phyloP scores from a whole-genome alignment of 2,329 filamentous ascomycete genomes.

The Calonectria montana region DNA sequence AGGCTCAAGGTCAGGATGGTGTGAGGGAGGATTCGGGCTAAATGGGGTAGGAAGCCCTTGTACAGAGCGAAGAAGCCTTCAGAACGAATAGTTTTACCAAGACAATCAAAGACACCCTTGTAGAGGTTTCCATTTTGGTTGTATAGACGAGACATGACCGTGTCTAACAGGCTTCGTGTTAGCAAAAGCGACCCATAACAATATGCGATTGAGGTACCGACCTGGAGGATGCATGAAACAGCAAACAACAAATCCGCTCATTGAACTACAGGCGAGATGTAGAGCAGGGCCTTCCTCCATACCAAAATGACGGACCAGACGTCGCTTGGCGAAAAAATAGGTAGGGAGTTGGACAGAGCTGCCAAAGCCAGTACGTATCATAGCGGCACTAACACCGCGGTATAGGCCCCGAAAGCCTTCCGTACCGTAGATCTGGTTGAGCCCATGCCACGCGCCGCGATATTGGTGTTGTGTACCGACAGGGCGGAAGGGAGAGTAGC shows the following conservation, averaged over 20 bases:
- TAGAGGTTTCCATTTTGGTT: constrained; percentile 99
- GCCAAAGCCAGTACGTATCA: constrained; percentile 95
- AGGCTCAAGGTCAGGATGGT: constrained; percentile 93
- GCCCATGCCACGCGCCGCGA: constrained; percentile 84
- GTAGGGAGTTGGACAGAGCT: constrained; percentile 96
- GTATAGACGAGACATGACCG: constrained; percentile 98
- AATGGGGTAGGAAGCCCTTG: constrained; percentile 96
- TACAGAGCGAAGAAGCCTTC: constrained; percentile 95
- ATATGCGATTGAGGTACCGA: constrained; percentile 52
- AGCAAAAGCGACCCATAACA: neutral
- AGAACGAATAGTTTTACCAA: constrained; percentile 89
- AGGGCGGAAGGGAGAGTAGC: constrained; percentile 89
- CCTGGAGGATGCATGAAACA: constrained; percentile 97
- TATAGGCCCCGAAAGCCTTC: constrained; percentile 89
- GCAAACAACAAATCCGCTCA: constrained; percentile 95
- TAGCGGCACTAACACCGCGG: constrained; percentile 89
- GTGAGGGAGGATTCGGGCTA: constrained; percentile 93
- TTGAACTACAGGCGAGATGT: constrained; percentile 88
- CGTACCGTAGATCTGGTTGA: constrained; percentile 79
- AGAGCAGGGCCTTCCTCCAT: constrained; percentile 92
- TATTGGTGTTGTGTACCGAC: constrained; percentile 98
- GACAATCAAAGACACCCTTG: constrained; percentile 89
- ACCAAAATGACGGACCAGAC: constrained; percentile 82
- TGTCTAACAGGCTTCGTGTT: constrained; percentile 66
- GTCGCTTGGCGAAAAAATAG: constrained; percentile 96